Conservation (phyloP, 2,329 filamentous ascomycete species). For the Aspergillus carbonarius region DNA sequence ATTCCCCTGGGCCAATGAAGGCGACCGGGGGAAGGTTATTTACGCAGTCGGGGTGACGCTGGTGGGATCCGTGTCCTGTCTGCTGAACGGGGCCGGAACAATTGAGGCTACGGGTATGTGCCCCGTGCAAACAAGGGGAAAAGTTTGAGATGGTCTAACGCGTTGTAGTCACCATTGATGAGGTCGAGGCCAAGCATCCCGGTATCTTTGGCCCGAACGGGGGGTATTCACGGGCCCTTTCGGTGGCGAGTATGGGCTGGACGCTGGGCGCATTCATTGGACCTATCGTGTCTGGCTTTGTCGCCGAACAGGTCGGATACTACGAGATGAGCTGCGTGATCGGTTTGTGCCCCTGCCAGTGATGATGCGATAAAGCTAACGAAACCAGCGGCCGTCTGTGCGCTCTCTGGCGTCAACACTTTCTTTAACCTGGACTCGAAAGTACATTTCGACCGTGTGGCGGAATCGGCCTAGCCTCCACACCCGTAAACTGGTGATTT, state of each 20-base stretch:
- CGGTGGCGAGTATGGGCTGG: constrained; percentile 26
- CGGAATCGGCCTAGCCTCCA: not conserved
- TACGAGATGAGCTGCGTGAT: constrained; percentile 23
- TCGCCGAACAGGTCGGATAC: constrained; percentile 22
- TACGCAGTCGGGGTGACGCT: constrained; percentile 21
- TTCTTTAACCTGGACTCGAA: constrained; percentile 4
- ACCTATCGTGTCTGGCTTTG: constrained; percentile 21
- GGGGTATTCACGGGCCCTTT: constrained; percentile 26
- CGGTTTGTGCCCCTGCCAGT: constrained; percentile 13
- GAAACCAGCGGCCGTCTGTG: constrained; percentile 17
- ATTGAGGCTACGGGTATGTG: constrained; percentile 32
- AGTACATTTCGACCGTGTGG: constrained; percentile 7
- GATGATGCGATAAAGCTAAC: not conserved
- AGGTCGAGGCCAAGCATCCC: constrained; percentile 20
- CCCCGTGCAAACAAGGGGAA: not conserved
- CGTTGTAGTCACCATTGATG: constrained; percentile 20
- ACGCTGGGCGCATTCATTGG: constrained; percentile 24
- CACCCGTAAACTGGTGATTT: not conserved
- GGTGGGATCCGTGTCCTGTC: constrained; percentile 24
- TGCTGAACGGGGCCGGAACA: constrained; percentile 29
- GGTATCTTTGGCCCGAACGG: constrained; percentile 29
- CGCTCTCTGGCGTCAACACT: constrained; percentile 12
- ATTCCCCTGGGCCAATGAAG: constrained; percentile 25
- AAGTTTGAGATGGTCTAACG: not conserved
- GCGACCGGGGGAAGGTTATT: constrained; percentile 19